Conservation (phyloP, 805 yeast species). For the Candida nitratophila region DNA sequence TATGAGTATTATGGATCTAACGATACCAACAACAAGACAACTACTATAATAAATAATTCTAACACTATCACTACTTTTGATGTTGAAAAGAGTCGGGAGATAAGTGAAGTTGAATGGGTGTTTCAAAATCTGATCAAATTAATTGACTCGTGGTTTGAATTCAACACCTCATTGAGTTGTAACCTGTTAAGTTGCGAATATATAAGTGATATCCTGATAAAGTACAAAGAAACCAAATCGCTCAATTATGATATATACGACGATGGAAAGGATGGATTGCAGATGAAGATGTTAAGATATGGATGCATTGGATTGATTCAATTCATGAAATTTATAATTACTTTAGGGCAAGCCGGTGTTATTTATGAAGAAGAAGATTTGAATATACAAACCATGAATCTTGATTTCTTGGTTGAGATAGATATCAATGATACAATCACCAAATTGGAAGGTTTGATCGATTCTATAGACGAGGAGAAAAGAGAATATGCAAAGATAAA, state of each 20-base stretch:
- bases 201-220: constrained; percentile 23
- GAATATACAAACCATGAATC: constrained; percentile 55
- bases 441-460: constrained; percentile 20
- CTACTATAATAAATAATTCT: too few species aligned
- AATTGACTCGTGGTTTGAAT: constrained; percentile 63
- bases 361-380: constrained; percentile 73
- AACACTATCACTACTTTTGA: too few species aligned
- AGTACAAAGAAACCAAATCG: neutral
- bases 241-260: constrained; percentile 3
- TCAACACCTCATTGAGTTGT: constrained; percentile 64
- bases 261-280: too few species aligned
- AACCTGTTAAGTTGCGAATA: constrained; percentile 72
- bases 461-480: constrained; percentile 16
- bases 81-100: constrained; percentile 27
- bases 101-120: constrained; percentile 38
- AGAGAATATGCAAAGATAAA: constrained; percentile 13
- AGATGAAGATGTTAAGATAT: constrained; percentile 35
- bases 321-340: constrained; percentile 40
- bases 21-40: constrained; percentile 23
- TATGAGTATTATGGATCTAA: constrained; percentile 19
- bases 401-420: constrained; percentile 27
- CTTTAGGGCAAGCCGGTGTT: constrained; percentile 48
- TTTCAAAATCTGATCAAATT: constrained; percentile 47
- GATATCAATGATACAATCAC: constrained; percentile 10
- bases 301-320: constrained; percentile 47